Evolutionary conservation across 345 rosid genomes (phyloP), one percentile per base, ranked within the genome.

Genomic region (Populus davidiana): DNA sequence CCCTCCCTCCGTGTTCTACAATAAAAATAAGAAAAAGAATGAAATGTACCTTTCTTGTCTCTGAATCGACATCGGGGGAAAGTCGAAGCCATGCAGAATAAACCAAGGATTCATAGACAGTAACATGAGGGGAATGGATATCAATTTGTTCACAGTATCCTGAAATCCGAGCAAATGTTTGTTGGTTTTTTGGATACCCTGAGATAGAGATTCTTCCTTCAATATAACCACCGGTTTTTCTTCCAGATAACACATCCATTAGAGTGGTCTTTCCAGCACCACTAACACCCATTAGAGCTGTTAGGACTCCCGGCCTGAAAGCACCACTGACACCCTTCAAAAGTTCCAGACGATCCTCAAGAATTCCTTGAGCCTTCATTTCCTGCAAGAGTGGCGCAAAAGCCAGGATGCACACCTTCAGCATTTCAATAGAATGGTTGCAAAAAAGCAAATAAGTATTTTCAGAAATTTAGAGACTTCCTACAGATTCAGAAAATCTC

Each of bases 141-240:
- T 91, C 94, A 11, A 83, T 91, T 85, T 89, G 94, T 74, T 91
- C 94, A 65, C 94, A 91, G 71, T 91, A 91, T 56, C 92, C 94
- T 2, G 92, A 81, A 54, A 91, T 85, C 14, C 94, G 88, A 75
- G 92, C 89, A 76, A 91, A 91, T 12, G 92, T 91, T 81, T 89
- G 88, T 69, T 91, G 94, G 79, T 87, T 88, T 86, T 89, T 91
- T 4, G 90, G 88, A 62, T 86, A 87, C 31, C 92, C 94, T 47
- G 94, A 87, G 69, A 91, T 86, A 49, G 85, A 74, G 74, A 89
- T 86, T 9, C 67, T 79, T 63, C 94, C 92, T 5, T 76, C 84
- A 27, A 88, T 85, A 74, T 89, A 86, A 56, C 94, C 92, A 11
- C 90, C 91, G 5, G 94, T 91, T 88, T 91, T 91, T 78, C 94